These are phyloP conservation scores for Tolypocladium ovalisporum DNA, from an alignment of 2,329 filamentous ascomycete species.

Conservation along the genomic window DNA sequence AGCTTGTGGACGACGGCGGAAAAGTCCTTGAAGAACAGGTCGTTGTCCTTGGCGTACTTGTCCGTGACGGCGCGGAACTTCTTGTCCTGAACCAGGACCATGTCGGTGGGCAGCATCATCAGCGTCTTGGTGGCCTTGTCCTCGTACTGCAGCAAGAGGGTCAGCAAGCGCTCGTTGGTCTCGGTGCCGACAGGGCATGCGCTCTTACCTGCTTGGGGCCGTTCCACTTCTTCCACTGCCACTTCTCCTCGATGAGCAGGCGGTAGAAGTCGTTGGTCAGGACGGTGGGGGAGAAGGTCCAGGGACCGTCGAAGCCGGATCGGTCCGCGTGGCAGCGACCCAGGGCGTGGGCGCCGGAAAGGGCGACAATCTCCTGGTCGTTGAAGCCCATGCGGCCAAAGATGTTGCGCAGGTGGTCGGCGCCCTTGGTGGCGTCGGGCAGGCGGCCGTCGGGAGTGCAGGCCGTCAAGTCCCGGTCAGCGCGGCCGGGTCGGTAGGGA, in stretches of 20 bases:
- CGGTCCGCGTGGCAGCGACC: conserved; percentile 86
- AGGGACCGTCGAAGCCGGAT: conserved; percentile 78
- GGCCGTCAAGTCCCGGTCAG: conserved; percentile 65
- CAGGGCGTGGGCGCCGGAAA: conserved; percentile 75
- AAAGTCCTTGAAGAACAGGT: conserved; percentile 91
- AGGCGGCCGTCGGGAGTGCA: conserved; percentile 91
- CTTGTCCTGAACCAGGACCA: conserved; percentile 82
- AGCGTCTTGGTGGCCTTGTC: conserved; percentile 77
- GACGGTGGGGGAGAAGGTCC: conserved; percentile 85
- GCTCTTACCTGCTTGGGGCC: conserved; percentile 61
- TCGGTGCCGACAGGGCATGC: not conserved
- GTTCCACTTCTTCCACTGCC: conserved; percentile 84
- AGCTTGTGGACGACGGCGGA: conserved; percentile 66
- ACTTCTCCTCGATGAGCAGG: conserved; percentile 83
- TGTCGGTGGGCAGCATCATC: conserved; percentile 96
- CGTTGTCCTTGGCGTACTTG: conserved; percentile 84
- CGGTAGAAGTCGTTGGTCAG: conserved; percentile 94
- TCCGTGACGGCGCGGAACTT: conserved; percentile 70
- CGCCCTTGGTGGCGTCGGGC: conserved; percentile 67
- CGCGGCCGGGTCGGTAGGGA: conserved; percentile 78
- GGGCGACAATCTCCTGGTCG: conserved; percentile 90
- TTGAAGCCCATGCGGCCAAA: conserved; percentile 97
- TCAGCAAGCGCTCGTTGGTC: conserved; percentile 2
- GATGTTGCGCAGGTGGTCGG: conserved; percentile 77
- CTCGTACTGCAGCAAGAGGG: conserved; percentile 53